These are phyloP conservation scores for Phytophthora hibernalis DNA, from an alignment of 352 stramenopile species.

Conservation along the genomic window DNA sequence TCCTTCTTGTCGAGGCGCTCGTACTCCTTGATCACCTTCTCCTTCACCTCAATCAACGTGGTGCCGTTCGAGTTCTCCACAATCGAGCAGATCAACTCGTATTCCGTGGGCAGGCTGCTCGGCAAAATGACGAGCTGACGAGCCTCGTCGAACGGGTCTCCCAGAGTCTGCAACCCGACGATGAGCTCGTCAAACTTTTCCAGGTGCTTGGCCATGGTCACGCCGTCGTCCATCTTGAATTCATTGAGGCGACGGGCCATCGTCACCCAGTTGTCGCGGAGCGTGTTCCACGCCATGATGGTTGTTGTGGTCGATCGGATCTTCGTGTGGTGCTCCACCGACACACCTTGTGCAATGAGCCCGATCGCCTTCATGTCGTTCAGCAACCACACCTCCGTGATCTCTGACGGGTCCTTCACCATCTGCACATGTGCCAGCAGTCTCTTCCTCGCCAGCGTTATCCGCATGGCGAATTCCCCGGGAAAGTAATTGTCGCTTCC, in stretches of 20 bases:
- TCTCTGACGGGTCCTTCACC: slow-evolving; percentile 2
- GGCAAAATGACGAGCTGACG: slow-evolving; percentile 35
- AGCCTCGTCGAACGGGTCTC: slow-evolving; percentile 27
- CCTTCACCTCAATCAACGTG: slow-evolving; percentile 1
- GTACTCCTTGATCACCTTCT: background rate
- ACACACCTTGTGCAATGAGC: slow-evolving; percentile 5
- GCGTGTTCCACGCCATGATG: slow-evolving; percentile 6
- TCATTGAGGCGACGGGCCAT: background rate
- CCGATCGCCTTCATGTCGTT: slow-evolving; percentile 9
- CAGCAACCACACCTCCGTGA: background rate
- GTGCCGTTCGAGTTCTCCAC: background rate
- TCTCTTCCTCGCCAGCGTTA: slow-evolving; percentile 3
- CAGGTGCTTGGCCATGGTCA: background rate
- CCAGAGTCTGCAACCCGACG: slow-evolving; percentile 5
- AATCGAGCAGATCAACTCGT: slow-evolving; percentile 25
- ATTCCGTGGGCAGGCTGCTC: slow-evolving; percentile 33
- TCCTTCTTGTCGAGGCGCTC: background rate
- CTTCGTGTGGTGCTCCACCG: slow-evolving; percentile 20
- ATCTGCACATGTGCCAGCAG: slow-evolving; percentile 2
- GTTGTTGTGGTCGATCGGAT: slow-evolving; percentile 11
- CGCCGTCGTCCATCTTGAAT: background rate
- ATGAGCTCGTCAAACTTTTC: background rate
- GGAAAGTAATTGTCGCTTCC: slow-evolving; percentile 6
- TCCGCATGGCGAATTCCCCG: slow-evolving; percentile 1
- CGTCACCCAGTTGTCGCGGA: slow-evolving; percentile 29